Evolutionary conservation across 768 basidiomycete genomes (phyloP).

Genomic region (Stropharia rugosoannulata): DNA sequence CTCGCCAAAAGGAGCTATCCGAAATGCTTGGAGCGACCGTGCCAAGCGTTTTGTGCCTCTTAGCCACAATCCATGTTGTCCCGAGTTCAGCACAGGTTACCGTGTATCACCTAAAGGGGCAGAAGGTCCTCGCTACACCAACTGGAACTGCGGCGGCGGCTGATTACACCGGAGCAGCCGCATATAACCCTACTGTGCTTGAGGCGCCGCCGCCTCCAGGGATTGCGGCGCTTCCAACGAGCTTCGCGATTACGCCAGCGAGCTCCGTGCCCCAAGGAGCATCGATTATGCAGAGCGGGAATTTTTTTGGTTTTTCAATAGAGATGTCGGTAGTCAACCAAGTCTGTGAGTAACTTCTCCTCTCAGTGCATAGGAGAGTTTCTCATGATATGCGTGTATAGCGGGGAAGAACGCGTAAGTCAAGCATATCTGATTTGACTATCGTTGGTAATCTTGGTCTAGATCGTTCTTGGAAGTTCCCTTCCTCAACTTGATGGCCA

Average conservation of each 20-base stretch:
- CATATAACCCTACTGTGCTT: conserved; percentile 53
- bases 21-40: neutral
- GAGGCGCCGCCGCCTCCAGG: conserved; percentile 51
- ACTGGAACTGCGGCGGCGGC: conserved; percentile 33
- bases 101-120: conserved; percentile 30
- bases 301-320: conserved; percentile 57
- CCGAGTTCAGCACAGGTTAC: conserved; percentile 23
- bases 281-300: conserved; percentile 36
- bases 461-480: conserved; percentile 52
- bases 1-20: neutral
- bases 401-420: conserved; percentile 50
- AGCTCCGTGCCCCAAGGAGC: conserved; percentile 31
- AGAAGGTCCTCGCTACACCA: conserved; percentile 20
- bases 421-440: conserved; percentile 18
- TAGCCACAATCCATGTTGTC: neutral
- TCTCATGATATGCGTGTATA: conserved; percentile 12
- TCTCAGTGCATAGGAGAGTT: neutral
- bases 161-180: conserved; percentile 48
- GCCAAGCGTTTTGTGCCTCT: neutral
- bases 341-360: conserved; percentile 42
- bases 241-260: conserved; percentile 46
- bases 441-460: neutral
- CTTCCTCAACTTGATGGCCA: conserved; percentile 77
- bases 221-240: conserved; percentile 37
- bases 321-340: conserved; percentile 64